Base-by-base conservation (phyloP, 768 basidiomycete species). In the Leucosporidium creatinivorum region DNA sequence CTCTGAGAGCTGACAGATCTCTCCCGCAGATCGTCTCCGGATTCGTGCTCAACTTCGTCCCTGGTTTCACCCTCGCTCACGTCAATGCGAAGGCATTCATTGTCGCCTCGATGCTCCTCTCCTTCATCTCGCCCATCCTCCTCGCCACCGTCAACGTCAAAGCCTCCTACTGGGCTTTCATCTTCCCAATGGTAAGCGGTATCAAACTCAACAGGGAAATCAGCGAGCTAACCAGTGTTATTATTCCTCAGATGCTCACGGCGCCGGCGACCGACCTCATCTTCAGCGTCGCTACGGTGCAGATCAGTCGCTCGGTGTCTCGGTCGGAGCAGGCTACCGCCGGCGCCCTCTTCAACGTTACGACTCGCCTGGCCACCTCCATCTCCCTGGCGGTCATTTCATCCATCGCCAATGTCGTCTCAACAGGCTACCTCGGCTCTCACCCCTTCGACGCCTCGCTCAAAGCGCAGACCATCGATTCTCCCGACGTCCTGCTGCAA, bases 311-410 rank as follows among this genome's bases (percentile, higher is more conserved):
- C 9, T 47, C 44, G 25, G 39, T 59, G 13, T 18, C 58, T 13
- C 39, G 58, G 2, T 47, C 26, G 18, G 44, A 59, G 25, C 58
- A 59, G 18, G 58, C 58, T 8, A 59, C 58, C 18, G 58, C 58
- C 26, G 58, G 58, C 25, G 58, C 58, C 9, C 15, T 59, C 12
- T 59, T 59, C 58, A 47, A 44, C 58, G 58, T 59, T 4, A 28
- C 47, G 44, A 59, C 58, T 25, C 58, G 58, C 23, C 44, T 59
- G 0, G 58, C 58, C 6, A 59, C 58, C 15, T 39, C 58, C 25
- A 59, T 59, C 36, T 47, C 44, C 44, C 44, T 59, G 15, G 39
- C 25, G 12, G 39, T 59, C 12, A 44, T 59, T 18, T 47, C 44
- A 19, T 47, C 58, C 25, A 44, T 23, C 39, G 39, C 58, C 44